Percentiles rank a stretch among this genome's conserved stretches.
Conservation (phyloP, 768 basidiomycete species). For the Cystobasidium onofrii region DNA sequence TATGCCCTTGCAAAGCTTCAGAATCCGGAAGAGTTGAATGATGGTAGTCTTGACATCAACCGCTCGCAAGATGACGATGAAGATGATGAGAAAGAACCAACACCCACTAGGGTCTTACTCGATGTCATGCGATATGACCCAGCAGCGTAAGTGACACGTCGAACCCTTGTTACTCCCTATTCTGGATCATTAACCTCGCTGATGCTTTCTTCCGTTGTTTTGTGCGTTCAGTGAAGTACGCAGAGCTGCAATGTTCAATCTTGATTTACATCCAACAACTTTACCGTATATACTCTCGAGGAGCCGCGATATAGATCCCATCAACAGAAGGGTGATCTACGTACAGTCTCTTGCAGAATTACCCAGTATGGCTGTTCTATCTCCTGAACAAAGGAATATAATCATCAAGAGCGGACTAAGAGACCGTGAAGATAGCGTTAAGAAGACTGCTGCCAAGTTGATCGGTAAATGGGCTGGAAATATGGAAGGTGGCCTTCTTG, state of each 20-base stretch:
- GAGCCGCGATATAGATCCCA: constrained; percentile 67
- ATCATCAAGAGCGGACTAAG: constrained; percentile 74
- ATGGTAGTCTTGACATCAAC: constrained; percentile 31
- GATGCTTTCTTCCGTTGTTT: background rate
- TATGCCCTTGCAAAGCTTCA: constrained; percentile 70
- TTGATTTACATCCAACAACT: constrained; percentile 55
- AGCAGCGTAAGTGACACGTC: constrained; percentile 57
- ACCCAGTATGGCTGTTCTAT: constrained; percentile 54
- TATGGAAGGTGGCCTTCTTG: constrained; percentile 46
- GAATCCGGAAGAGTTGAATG: constrained; percentile 53
- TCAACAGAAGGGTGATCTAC: constrained; percentile 67
- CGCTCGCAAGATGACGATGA: constrained; percentile 51
- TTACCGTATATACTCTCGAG: constrained; percentile 64
- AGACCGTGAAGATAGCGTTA: constrained; percentile 69
- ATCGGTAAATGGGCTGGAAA: constrained; percentile 63
- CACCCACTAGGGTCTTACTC: constrained; percentile 57
- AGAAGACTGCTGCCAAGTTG: constrained; percentile 62
- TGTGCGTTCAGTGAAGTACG: constrained; percentile 66
- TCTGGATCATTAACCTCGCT: background rate
- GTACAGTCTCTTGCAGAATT: constrained; percentile 56
- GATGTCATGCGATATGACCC: constrained; percentile 64
- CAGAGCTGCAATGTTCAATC: constrained; percentile 63
- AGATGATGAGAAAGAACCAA: constrained; percentile 46
- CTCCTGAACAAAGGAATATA: constrained; percentile 64
- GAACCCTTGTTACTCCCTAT: background rate